Conservation (phyloP, 495 filamentous ascomycete species). For the Penicillium canescens region DNA sequence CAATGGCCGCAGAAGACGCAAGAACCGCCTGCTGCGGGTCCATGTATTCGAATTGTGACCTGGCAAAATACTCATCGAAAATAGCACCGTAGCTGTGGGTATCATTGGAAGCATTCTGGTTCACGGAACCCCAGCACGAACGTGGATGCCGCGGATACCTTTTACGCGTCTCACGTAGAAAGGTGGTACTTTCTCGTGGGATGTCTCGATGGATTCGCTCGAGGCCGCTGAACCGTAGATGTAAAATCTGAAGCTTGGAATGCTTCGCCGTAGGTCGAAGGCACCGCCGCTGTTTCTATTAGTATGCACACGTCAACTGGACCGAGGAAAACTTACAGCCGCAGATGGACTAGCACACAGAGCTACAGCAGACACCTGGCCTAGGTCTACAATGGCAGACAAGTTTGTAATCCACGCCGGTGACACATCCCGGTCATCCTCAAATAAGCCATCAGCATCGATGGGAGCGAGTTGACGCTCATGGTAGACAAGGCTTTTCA, state of each 20-base stretch:
- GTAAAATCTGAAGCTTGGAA: neutral
- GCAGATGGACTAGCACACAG: neutral
- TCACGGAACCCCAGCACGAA: neutral
- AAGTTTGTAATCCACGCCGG: neutral
- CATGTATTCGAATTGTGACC: neutral
- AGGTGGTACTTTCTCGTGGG: neutral
- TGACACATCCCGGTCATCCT: constrained; percentile 5
- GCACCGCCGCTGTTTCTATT: neutral
- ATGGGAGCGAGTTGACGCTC: constrained; percentile 4
- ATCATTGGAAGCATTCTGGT: neutral
- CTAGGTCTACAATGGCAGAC: neutral
- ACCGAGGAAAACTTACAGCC: neutral
- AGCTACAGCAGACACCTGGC: constrained; percentile 3
- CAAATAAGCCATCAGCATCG: constrained; percentile 4
- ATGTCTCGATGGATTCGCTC: constrained; percentile 2
- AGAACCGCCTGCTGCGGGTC: neutral
- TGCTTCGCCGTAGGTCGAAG: neutral
- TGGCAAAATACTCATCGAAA: neutral
- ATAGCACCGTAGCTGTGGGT: neutral
- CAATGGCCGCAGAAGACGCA: neutral
- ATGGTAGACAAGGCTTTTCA: constrained; percentile 12
- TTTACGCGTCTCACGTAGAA: neutral
- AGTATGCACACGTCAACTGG: neutral
- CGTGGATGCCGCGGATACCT: neutral
- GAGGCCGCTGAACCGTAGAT: neutral